Evolutionary conservation across 345 rosid species (phyloP).

Genomic region (Populus davidiana): DNA sequence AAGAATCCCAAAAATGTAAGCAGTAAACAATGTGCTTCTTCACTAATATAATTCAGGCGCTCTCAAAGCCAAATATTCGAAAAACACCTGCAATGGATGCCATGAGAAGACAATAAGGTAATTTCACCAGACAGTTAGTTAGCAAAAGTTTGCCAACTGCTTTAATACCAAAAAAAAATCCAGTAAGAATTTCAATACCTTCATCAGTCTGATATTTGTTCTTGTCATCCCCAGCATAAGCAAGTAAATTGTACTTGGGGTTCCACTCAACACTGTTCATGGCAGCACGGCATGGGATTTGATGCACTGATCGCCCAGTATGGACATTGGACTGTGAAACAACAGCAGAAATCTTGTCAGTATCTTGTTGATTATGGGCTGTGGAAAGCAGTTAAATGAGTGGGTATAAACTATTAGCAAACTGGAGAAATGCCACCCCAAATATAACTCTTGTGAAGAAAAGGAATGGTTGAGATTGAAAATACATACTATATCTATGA

Average conservation of each 20-base stretch:
- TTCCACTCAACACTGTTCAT: conserved; percentile 99
- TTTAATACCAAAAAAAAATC: background rate
- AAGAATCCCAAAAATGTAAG: background rate
- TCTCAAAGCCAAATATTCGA: conserved; percentile 83
- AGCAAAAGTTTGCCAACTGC: background rate
- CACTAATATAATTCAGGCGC: conserved; percentile 27
- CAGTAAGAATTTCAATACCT: conserved; percentile 41
- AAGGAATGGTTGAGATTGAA: background rate
- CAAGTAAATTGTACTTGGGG: conserved; percentile 86
- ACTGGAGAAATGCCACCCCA: background rate
- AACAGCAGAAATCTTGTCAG: background rate
- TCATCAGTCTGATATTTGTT: conserved; percentile 87
- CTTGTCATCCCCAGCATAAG: conserved; percentile 98
- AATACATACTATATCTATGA: conserved; percentile 76
- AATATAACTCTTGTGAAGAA: background rate
- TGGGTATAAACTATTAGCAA: background rate
- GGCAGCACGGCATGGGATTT: conserved; percentile 93
- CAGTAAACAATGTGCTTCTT: background rate
- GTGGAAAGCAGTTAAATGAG: too few species aligned
- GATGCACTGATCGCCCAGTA: conserved; percentile 80
- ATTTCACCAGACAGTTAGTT: background rate
- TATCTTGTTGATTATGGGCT: too few species aligned
- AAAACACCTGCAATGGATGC: conserved; percentile 64
- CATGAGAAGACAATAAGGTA: background rate
- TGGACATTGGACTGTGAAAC: conserved; percentile 73